These are phyloP conservation scores for Cordyceps pruinosa DNA, from an alignment of 2,329 filamentous ascomycete genomes.

Conservation along the genomic window DNA sequence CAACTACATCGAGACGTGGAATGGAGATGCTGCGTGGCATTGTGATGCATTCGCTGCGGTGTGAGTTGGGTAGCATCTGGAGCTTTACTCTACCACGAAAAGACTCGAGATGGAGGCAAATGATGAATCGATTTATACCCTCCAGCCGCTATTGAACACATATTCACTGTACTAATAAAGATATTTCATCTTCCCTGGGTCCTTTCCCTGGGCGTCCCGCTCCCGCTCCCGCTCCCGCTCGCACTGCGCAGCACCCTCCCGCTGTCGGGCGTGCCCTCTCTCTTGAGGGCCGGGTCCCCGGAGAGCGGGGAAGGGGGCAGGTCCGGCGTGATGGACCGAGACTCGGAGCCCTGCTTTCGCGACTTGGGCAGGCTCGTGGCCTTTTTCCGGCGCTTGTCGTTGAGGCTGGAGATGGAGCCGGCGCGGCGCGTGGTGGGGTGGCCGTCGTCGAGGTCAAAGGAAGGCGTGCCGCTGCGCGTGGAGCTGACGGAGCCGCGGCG, in stretches of 20 bases:
- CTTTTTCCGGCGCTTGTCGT: constrained; percentile 48
- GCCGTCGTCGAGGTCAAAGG: constrained; percentile 40
- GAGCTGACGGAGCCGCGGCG: constrained; percentile 47
- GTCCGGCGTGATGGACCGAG: constrained; percentile 48
- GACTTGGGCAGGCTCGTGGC: constrained; percentile 34
- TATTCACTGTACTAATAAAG: not conserved
- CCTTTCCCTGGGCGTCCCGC: constrained; percentile 7
- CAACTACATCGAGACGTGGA: not conserved
- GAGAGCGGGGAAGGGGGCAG: constrained; percentile 48
- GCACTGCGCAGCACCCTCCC: constrained; percentile 15
- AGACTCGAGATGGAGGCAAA: not conserved
- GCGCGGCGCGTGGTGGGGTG: constrained; percentile 34
- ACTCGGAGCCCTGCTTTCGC: constrained; percentile 40
- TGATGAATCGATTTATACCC: not conserved
- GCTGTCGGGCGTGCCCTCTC: constrained; percentile 18
- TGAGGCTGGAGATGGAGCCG: constrained; percentile 40
- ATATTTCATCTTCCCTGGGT: not conserved
- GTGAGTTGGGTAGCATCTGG: too few species aligned
- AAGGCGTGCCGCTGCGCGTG: constrained; percentile 43
- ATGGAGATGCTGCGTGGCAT: not conserved
- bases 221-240: too few species aligned
- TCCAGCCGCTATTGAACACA: constrained; percentile 2
- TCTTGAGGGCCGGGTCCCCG: constrained; percentile 35
- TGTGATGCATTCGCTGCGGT: too few species aligned
- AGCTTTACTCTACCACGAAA: too few species aligned